Conservation (phyloP, 108 stramenopile genomes). For the Pseudonitzschia pungens region DNA sequence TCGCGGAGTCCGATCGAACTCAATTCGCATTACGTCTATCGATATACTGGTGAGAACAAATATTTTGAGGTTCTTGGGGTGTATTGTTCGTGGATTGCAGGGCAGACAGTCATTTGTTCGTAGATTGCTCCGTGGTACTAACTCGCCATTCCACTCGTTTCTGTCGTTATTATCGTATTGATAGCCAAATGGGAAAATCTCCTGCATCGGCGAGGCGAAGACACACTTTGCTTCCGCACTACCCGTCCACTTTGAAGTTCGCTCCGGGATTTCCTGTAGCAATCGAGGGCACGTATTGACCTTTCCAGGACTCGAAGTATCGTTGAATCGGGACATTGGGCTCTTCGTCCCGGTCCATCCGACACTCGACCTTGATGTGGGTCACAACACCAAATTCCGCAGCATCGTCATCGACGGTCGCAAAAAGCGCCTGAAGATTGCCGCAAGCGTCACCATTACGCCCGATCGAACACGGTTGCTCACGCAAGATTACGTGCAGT, state of each 20-base stretch:
- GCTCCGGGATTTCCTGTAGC: slow-evolving; percentile 35
- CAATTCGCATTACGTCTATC: slow-evolving; percentile 31
- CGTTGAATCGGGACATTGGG: slow-evolving; percentile 35
- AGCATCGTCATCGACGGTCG: slow-evolving; percentile 34
- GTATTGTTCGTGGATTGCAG: no score
- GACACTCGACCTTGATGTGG: slow-evolving; percentile 45
- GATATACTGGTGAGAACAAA: slow-evolving; percentile 48
- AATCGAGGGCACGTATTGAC: slow-evolving; percentile 50
- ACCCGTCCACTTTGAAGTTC: slow-evolving; percentile 47
- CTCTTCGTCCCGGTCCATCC: slow-evolving; percentile 53
- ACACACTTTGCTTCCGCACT: slow-evolving; percentile 35
- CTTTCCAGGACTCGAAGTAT: slow-evolving; percentile 53
- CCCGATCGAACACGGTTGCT: slow-evolving; percentile 39
- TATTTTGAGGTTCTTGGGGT: no score
- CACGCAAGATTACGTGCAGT: slow-evolving; percentile 28
- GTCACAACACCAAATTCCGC: slow-evolving; percentile 44
- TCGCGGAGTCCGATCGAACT: slow-evolving; percentile 27
- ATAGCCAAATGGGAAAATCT: slow-evolving; percentile 41
- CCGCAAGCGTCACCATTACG: slow-evolving; percentile 49
- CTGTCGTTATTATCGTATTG: slow-evolving; percentile 6
- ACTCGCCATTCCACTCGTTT: neutral
- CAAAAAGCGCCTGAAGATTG: slow-evolving; percentile 25
- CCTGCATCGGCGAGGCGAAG: slow-evolving; percentile 38
- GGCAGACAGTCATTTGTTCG: neutral
- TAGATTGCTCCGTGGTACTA: no score